Percentiles rank a stretch among this genome's conserved stretches.
phyloP scores from a whole-genome alignment of 805 yeast species.

The Myxozyma kluyveri region DNA sequence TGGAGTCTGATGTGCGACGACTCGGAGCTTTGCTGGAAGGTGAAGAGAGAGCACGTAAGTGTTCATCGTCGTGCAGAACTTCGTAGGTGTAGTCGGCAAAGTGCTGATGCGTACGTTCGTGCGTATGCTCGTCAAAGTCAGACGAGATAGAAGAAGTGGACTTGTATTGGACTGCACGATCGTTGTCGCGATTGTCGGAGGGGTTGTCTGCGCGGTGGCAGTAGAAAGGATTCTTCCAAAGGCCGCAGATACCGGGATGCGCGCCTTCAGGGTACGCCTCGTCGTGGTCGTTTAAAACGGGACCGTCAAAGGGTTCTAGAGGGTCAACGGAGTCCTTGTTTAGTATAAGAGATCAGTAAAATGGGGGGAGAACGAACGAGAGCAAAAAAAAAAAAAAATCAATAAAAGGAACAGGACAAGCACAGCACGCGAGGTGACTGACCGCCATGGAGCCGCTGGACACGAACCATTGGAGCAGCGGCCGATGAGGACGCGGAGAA shows the following conservation, averaged over 20 bases:
- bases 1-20: not conserved
- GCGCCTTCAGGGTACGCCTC: slow-evolving; percentile 18
- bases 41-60: not conserved
- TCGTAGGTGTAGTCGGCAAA: slow-evolving; percentile 7
- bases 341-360: slow-evolving; percentile 3
- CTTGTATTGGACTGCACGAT: not conserved
- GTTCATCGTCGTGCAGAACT: slow-evolving; percentile 2
- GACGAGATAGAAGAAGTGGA: too few relatives aligned
- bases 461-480: slow-evolving; percentile 15
- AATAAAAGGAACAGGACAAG: not conserved
- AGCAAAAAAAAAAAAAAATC: not conserved
- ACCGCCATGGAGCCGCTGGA: slow-evolving; percentile 20
- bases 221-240: slow-evolving; percentile 28
- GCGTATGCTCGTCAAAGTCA: slow-evolving; percentile 14
- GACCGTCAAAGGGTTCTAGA: slow-evolving; percentile 13
- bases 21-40: not conserved
- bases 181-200: not conserved
- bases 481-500: not conserved
- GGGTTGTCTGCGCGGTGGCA: slow-evolving; percentile 3
- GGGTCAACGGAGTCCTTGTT: slow-evolving; percentile 21
- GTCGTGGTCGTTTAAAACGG: slow-evolving; percentile 15
- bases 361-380: slow-evolving; percentile 1
- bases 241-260: slow-evolving; percentile 28
- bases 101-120: slow-evolving; percentile 13
- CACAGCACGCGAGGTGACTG: not conserved